phyloP scores from a whole-genome alignment of 495 filamentous ascomycete species.

The Penicillium silybi region DNA sequence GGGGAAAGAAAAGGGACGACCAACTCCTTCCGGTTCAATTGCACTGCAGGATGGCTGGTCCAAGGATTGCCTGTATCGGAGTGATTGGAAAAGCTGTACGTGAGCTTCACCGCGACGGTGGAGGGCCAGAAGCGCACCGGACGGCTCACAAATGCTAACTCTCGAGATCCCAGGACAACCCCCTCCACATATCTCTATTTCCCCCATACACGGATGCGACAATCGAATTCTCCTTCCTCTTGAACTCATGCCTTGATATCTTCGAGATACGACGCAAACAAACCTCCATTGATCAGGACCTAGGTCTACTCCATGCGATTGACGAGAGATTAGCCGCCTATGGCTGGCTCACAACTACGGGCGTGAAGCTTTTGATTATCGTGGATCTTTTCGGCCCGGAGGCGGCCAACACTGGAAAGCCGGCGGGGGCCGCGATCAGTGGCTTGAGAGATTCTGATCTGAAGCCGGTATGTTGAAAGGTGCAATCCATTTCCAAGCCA shows the following conservation, averaged over 20 bases:
- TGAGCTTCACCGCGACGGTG: not conserved
- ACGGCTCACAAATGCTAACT: not conserved
- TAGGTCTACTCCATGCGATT: conserved; percentile 84
- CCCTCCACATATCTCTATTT: conserved; percentile 88
- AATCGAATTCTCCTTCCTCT: conserved; percentile 86
- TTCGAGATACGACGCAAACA: conserved; percentile 77
- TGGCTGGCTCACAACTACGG: conserved; percentile 97
- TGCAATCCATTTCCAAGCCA: not conserved
- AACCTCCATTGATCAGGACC: conserved; percentile 69
- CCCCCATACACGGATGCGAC: conserved; percentile 60
- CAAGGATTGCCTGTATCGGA: conserved; percentile 79
- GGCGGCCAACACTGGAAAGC: conserved; percentile 18
- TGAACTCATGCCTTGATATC: conserved; percentile 87
- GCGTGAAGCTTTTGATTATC: conserved; percentile 80
- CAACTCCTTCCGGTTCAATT: not conserved
- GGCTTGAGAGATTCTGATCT: conserved; percentile 78
- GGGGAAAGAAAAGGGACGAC: not conserved
- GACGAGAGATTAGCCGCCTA: conserved; percentile 90
- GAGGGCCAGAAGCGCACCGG: not conserved
- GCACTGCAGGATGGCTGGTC: conserved; percentile 23
- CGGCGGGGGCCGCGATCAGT: conserved; percentile 37
- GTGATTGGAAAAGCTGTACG: conserved; percentile 87
- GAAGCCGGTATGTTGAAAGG: conserved; percentile 55
- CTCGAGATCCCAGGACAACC: conserved; percentile 71
- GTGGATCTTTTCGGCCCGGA: conserved; percentile 75